Percentiles rank a stretch among this genome's conserved stretches.
phyloP scores from a whole-genome alignment of 2,329 filamentous ascomycete species.

The Colletotrichum sp. region DNA sequence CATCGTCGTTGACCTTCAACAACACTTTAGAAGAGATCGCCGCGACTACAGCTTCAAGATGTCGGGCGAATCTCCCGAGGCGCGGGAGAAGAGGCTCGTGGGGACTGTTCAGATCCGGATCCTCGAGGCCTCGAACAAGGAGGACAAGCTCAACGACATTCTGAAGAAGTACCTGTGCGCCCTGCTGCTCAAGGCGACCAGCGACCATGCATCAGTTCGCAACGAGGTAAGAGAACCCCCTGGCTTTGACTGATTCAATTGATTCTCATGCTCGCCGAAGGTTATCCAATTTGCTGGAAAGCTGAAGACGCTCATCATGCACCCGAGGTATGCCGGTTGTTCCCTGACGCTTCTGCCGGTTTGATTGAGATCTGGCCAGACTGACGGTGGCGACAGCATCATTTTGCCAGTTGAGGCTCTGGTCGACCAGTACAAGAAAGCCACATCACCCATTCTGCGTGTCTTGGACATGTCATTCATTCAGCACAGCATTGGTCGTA shows the following conservation, averaged over 20 bases:
- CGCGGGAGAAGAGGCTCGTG: slow-evolving; percentile 66
- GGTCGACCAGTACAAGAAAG: slow-evolving; percentile 85
- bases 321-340: neutral
- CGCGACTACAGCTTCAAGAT: neutral
- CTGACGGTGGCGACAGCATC: slow-evolving; percentile 50
- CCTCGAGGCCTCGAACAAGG: slow-evolving; percentile 77
- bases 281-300: slow-evolving; percentile 20
- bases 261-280: neutral
- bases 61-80: slow-evolving; percentile 21
- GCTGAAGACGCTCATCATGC: slow-evolving; percentile 9
- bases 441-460: slow-evolving; percentile 75
- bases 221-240: slow-evolving; percentile 3
- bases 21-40: neutral
- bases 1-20: neutral
- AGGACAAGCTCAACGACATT: slow-evolving; percentile 80
- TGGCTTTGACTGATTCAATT: no score
- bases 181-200: slow-evolving; percentile 84
- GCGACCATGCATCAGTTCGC: slow-evolving; percentile 79
- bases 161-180: slow-evolving; percentile 82
- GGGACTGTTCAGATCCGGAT: slow-evolving; percentile 88
- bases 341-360: neutral
- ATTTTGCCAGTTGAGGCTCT: slow-evolving; percentile 84
- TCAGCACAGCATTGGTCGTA: slow-evolving; percentile 73
- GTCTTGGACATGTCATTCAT: slow-evolving; percentile 91
- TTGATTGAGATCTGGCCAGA: neutral